Evolutionary conservation across 768 basidiomycete species (phyloP).

Genomic region (Arthromyces matolae): DNA sequence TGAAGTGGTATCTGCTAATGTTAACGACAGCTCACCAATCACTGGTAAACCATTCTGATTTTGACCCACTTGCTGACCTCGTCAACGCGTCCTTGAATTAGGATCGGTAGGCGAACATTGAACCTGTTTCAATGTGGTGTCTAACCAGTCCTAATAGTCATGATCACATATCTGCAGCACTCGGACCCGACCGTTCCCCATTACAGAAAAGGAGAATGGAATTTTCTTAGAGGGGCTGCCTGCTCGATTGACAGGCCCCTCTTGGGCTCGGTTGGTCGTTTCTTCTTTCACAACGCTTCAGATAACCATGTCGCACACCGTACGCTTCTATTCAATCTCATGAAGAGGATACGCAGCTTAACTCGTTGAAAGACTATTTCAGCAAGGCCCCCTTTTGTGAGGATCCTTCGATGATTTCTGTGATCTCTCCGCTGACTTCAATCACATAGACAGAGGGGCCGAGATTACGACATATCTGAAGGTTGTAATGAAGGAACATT

Average conservation of each 20-base stretch:
- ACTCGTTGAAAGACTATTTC: conserved; percentile 37
- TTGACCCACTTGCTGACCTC: not conserved
- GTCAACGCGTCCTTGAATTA: conserved; percentile 10
- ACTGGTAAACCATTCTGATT: conserved; percentile 32
- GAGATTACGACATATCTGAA: conserved; percentile 47
- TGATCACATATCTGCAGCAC: conserved; percentile 60
- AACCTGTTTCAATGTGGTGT: too few relatives aligned
- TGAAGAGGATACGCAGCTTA: not conserved
- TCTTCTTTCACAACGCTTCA: conserved; percentile 57
- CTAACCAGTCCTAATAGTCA: conserved; percentile 29
- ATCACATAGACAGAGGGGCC: conserved; percentile 45
- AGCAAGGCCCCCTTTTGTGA: conserved; percentile 46
- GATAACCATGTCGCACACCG: conserved; percentile 46
- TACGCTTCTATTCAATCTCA: conserved; percentile 16
- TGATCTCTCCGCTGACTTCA: not conserved
- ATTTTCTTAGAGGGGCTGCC: conserved; percentile 52
- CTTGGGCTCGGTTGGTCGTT: conserved; percentile 54
- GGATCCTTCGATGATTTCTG: not conserved
- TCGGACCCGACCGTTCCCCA: conserved; percentile 56
- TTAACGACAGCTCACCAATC: conserved; percentile 34
- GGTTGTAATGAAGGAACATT: conserved; percentile 44
- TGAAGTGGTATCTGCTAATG: conserved; percentile 1
- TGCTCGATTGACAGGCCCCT: conserved; percentile 56
- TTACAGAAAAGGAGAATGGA: conserved; percentile 50
- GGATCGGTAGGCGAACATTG: conserved; percentile 29